These are phyloP conservation scores for Mucor sp. DNA, from an alignment of 371 early-diverging fungal genomes.

Conservation along the genomic window DNA sequence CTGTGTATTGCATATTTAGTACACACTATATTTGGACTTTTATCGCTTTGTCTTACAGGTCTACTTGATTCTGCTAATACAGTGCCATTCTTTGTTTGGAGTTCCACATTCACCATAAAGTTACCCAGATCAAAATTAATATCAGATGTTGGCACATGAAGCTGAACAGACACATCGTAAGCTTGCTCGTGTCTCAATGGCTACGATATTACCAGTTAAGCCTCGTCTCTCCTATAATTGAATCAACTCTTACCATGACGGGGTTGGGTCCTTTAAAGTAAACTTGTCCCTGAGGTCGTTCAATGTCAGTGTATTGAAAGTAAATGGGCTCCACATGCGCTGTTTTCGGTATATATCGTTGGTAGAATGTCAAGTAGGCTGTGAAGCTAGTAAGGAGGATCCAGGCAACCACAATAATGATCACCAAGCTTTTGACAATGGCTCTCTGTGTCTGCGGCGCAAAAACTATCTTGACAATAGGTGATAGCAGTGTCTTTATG, in stretches of 20 bases:
- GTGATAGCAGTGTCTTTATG: constrained; percentile 11
- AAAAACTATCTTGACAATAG: constrained; percentile 30
- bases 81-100: constrained; percentile 56
- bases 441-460: constrained; percentile 41
- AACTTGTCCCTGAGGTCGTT: constrained; percentile 13
- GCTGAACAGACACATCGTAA: constrained; percentile 60
- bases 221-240: background rate
- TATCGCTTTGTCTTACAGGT: constrained; percentile 53
- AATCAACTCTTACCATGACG: constrained; percentile 16
- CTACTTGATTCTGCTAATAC: constrained; percentile 60
- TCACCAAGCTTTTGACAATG: constrained; percentile 33
- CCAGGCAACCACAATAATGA: constrained; percentile 31
- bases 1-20: constrained; percentile 30
- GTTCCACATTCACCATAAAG: constrained; percentile 82
- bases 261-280: constrained; percentile 25
- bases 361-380: constrained; percentile 49
- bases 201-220: background rate
- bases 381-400: constrained; percentile 45
- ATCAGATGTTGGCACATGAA: constrained; percentile 82
- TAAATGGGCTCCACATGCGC: constrained; percentile 47
- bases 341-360: constrained; percentile 45
- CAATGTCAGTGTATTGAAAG: constrained; percentile 35
- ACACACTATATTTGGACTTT: background rate
- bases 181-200: constrained; percentile 27
- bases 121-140: constrained; percentile 77